Percentiles rank a stretch among this genome's conserved stretches.
These are phyloP conservation scores for Xylaria longipes DNA, from an alignment of 495 filamentous ascomycete genomes.

Conservation along the genomic window DNA sequence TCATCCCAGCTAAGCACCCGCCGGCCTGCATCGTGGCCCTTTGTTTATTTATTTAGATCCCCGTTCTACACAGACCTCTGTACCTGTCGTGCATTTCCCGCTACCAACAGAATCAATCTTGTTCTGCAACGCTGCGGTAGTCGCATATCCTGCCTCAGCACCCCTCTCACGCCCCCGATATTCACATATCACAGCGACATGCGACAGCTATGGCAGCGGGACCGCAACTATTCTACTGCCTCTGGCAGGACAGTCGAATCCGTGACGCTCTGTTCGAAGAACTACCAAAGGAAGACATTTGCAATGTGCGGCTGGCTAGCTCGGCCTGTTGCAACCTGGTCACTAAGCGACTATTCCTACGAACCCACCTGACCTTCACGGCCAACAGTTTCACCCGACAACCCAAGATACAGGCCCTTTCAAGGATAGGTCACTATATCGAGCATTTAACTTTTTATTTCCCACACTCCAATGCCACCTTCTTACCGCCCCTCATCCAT, in stretches of 20 bases:
- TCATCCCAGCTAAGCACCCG: slow-evolving; percentile 36
- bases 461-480: slow-evolving; percentile 71
- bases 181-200: slow-evolving; percentile 42
- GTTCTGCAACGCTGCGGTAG: slow-evolving; percentile 26
- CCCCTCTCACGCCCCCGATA: slow-evolving; percentile 14
- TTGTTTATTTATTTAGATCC: slow-evolving; percentile 27
- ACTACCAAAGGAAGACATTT: slow-evolving; percentile 57
- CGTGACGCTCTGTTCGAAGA: slow-evolving; percentile 57
- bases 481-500: slow-evolving; percentile 77
- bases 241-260: slow-evolving; percentile 60
- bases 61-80: slow-evolving; percentile 25
- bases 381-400: slow-evolving; percentile 73
- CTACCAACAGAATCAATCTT: slow-evolving; percentile 14
- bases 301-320: slow-evolving; percentile 55
- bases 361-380: slow-evolving; percentile 68
- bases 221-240: slow-evolving; percentile 56
- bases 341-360: slow-evolving; percentile 59
- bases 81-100: slow-evolving; percentile 11
- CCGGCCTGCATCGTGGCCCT: slow-evolving; percentile 16
- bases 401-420: slow-evolving; percentile 69
- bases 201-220: slow-evolving; percentile 55
- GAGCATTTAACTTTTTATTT: slow-evolving; percentile 72
- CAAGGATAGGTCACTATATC: slow-evolving; percentile 74
- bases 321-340: slow-evolving; percentile 59
- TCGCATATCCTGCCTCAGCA: slow-evolving; percentile 14